phyloP scores from a whole-genome alignment of 768 basidiomycete genomes.

The Boletus reticuloceps region DNA sequence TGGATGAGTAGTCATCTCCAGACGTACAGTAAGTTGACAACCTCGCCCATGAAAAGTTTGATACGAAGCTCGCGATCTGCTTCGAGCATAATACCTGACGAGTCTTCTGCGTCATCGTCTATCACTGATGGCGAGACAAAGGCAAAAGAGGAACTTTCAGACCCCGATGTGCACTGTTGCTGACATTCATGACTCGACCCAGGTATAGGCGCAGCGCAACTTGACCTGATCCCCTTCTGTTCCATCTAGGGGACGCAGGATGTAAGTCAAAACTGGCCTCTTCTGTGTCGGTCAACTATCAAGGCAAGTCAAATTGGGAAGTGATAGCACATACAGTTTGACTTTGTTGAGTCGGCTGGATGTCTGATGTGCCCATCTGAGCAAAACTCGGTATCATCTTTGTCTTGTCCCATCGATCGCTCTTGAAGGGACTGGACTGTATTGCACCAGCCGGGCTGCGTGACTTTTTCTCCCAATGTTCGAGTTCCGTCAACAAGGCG shows the following conservation, averaged over 20 bases:
- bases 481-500: slow-evolving; percentile 59
- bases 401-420: slow-evolving; percentile 61
- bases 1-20: neutral
- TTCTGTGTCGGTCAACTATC: slow-evolving; percentile 23
- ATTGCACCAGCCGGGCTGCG: slow-evolving; percentile 35
- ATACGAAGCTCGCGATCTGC: slow-evolving; percentile 65
- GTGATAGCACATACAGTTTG: slow-evolving; percentile 10
- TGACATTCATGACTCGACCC: neutral
- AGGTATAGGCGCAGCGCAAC: slow-evolving; percentile 26
- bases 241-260: slow-evolving; percentile 37
- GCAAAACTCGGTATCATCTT: slow-evolving; percentile 84
- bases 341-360: neutral
- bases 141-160: slow-evolving; percentile 3
- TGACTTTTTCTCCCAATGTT: slow-evolving; percentile 58
- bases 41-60: slow-evolving; percentile 74
- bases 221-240: slow-evolving; percentile 40
- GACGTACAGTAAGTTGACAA: slow-evolving; percentile 24
- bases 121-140: neutral
- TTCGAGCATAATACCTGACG: slow-evolving; percentile 56
- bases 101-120: slow-evolving; percentile 16
- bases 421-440: slow-evolving; percentile 43
- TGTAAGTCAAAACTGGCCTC: slow-evolving; percentile 42
- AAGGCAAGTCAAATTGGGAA: neutral
- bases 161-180: neutral
- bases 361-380: slow-evolving; percentile 44